Evolutionary conservation across 495 filamentous ascomycete species (phyloP), one percentile per base, ranked within the genome.

Genomic region (Pseudoneurospora amorphoporcata): DNA sequence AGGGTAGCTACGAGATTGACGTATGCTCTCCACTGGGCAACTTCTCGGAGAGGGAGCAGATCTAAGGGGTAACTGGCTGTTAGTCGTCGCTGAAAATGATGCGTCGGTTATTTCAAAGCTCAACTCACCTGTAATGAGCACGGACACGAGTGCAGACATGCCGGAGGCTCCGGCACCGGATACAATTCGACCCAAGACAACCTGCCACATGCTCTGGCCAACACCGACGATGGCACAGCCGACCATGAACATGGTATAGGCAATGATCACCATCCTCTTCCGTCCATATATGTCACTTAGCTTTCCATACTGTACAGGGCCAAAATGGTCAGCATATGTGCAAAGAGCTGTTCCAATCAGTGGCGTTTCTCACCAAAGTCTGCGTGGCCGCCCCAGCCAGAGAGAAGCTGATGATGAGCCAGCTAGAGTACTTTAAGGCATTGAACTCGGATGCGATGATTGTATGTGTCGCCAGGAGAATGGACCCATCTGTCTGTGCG

Each of bases 361-460:
- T 29, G 41, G 38, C 68, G n/a, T 76, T 68, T 70, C 79, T 38
- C 74, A 90, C 83, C 77, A 88, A 76, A 8, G 85, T 86, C 72
- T 92, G 89, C 0, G 86, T 87, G 2, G 87, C 87, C 19, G 87
- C 89, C 0, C 85, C 80, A 16, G 89, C 89, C 4, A 93, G 77
- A 0, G 84, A 83, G 76, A 90, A 92, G 61, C 84, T 86, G 7
- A 89, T 90, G 10, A 90, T 86, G n/a, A 93, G 77, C 91, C 90
- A 93, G 71, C 83, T 88, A 2, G 88, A 89, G 72, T 87, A 83
- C 8, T 82, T 83, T 10, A 92, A 76, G 39, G 82, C 83, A 73
- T 88, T 81, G 79, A 92, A 92, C 71, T 92, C 87, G 41, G 91
- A 93, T 0, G 90, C 87, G 41, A 93, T 89, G 42, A 79, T 82